These are phyloP conservation scores for Ormosia semicastrata DNA, from an alignment of 306 rosid genomes.

Conservation along the genomic window DNA sequence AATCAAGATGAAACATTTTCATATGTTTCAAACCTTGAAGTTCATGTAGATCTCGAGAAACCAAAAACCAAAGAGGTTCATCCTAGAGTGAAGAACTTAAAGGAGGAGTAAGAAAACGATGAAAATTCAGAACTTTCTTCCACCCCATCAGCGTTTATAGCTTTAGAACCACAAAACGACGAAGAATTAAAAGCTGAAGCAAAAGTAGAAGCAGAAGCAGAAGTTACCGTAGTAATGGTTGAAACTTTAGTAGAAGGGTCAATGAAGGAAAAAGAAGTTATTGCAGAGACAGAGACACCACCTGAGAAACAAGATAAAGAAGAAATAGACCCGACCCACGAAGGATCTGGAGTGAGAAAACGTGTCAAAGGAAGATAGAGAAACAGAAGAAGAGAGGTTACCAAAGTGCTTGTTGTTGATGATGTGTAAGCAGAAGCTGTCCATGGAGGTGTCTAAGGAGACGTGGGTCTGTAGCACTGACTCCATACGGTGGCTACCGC, in stretches of 20 bases:
- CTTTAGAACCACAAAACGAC: no score
- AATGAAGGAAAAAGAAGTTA: slow-evolving; percentile 27
- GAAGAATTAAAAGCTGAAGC: no score
- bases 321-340: slow-evolving; percentile 23
- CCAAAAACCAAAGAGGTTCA: no score
- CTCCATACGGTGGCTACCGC: slow-evolving; percentile 71
- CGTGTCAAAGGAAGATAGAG: slow-evolving; percentile 37
- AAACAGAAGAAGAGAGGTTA: slow-evolving; percentile 32
- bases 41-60: no score
- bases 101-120: no score
- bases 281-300: slow-evolving; percentile 17
- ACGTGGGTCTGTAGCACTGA: slow-evolving; percentile 95
- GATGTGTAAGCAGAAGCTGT: slow-evolving; percentile 92
- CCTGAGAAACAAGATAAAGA: no score
- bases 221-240: background rate
- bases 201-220: no score
- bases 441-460: slow-evolving; percentile 95
- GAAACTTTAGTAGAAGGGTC: slow-evolving; percentile 21
- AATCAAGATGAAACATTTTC: slow-evolving; percentile 19
- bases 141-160: no score
- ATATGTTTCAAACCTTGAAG: slow-evolving; percentile 11
- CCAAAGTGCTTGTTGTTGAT: slow-evolving; percentile 93
- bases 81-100: no score
- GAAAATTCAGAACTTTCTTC: no score
- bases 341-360: slow-evolving; percentile 29